phyloP scores from a whole-genome alignment of 352 stramenopile genomes.

The Phytophthora pinifolia region DNA sequence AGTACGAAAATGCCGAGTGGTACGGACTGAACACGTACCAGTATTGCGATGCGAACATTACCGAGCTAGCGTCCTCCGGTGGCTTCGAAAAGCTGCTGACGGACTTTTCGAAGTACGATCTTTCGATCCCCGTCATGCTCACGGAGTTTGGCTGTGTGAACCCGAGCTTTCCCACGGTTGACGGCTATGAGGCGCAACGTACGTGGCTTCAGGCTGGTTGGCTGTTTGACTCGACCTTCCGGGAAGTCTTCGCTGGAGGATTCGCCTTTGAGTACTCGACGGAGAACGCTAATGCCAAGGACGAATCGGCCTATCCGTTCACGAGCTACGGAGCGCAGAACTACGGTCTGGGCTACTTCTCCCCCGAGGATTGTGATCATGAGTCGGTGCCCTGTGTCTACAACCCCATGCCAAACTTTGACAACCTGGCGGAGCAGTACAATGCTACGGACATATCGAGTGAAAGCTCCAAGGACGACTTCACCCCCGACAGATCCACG shows the following conservation, averaged over 20 bases:
- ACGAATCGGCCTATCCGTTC: slow-evolving; percentile 68
- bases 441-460: slow-evolving; percentile 41
- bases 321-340: slow-evolving; percentile 63
- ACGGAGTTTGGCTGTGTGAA: slow-evolving; percentile 87
- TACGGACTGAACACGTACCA: slow-evolving; percentile 89
- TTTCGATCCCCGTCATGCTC: slow-evolving; percentile 76
- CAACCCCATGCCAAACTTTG: slow-evolving; percentile 74
- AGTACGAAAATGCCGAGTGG: slow-evolving; percentile 81
- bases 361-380: slow-evolving; percentile 66
- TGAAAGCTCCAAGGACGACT: slow-evolving; percentile 36
- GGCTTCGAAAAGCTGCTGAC: slow-evolving; percentile 65
- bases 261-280: slow-evolving; percentile 87
- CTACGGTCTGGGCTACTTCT: slow-evolving; percentile 84
- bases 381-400: slow-evolving; percentile 54
- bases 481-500: slow-evolving; percentile 35
- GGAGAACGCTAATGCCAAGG: slow-evolving; percentile 66
- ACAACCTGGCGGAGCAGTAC: slow-evolving; percentile 49
- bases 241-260: slow-evolving; percentile 60
- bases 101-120: slow-evolving; percentile 62
- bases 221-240: slow-evolving; percentile 50
- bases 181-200: slow-evolving; percentile 69
- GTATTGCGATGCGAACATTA: slow-evolving; percentile 60
- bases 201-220: slow-evolving; percentile 64
- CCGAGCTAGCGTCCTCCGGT: slow-evolving; percentile 40
- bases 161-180: slow-evolving; percentile 58